A percentile compares a stretch with the other conserved stretches of the same genome.
phyloP scores from a whole-genome alignment of 208 protist genomes.

The Phytomonas francai region DNA sequence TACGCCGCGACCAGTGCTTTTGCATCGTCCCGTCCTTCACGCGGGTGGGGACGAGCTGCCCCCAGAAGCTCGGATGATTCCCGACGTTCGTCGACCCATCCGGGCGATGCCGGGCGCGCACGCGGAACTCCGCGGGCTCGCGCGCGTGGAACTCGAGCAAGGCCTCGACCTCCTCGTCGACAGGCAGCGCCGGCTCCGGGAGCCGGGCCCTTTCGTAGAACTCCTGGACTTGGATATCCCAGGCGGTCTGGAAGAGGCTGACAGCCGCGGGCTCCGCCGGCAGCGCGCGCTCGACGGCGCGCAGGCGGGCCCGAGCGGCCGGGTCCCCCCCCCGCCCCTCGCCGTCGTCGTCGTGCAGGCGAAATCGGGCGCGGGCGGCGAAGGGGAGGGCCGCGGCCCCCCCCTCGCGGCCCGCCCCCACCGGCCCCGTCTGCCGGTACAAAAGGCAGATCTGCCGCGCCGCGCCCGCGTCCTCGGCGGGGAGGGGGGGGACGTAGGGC shows the following conservation, averaged over 20 bases:
- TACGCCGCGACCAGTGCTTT: constrained; percentile 68
- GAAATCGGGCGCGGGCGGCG: constrained; percentile 41
- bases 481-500: constrained; percentile 76
- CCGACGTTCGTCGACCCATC: constrained; percentile 84
- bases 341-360: constrained; percentile 37
- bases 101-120: constrained; percentile 74
- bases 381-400: constrained; percentile 41
- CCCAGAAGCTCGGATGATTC: constrained; percentile 75
- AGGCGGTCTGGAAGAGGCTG: constrained; percentile 87
- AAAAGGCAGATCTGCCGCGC: constrained; percentile 81
- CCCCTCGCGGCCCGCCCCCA: constrained; percentile 26
- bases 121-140: constrained; percentile 45
- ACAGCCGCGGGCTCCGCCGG: constrained; percentile 44
- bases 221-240: constrained; percentile 91
- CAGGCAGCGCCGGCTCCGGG: constrained; percentile 63
- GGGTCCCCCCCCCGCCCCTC: not conserved
- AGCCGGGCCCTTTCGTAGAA: constrained; percentile 73
- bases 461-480: constrained; percentile 85
- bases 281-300: constrained; percentile 43
- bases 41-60: constrained; percentile 35
- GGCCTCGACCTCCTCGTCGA: constrained; percentile 69
- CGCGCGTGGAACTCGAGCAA: constrained; percentile 76
- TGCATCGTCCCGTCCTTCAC: constrained; percentile 72
- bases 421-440: constrained; percentile 45
- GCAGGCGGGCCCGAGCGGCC: constrained; percentile 29